Percentiles rank a stretch among this genome's conserved stretches.
Conservation (phyloP, 1,284 basidiomycete species). For the Cutaneotrichosporon cyanovorans region DNA sequence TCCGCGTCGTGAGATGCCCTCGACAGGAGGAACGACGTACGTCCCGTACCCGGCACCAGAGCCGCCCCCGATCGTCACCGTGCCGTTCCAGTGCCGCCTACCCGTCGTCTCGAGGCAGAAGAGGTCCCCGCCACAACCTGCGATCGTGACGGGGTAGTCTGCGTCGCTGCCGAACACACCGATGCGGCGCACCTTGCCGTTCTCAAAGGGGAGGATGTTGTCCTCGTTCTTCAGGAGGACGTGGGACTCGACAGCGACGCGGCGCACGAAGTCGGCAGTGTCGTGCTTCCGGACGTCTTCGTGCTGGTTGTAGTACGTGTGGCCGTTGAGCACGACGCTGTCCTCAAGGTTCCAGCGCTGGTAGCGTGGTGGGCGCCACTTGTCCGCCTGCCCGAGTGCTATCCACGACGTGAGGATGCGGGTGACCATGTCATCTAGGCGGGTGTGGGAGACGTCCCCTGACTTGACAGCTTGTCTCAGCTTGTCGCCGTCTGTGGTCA, state of each 20-base stretch:
- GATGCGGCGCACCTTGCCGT: slow-evolving; percentile 22
- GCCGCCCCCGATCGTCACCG: slow-evolving; percentile 40
- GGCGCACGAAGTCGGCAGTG: slow-evolving; percentile 29
- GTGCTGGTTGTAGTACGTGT: slow-evolving; percentile 29
- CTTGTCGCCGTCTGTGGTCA: slow-evolving; percentile 32
- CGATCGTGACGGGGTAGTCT: slow-evolving; percentile 32
- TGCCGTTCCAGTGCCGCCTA: slow-evolving; percentile 41
- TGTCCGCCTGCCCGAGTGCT: slow-evolving; percentile 53
- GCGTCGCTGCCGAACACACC: slow-evolving; percentile 42
- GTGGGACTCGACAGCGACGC: slow-evolving; percentile 36
- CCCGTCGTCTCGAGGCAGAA: slow-evolving; percentile 32
- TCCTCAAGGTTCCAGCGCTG: slow-evolving; percentile 44
- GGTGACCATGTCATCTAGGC: slow-evolving; percentile 49
- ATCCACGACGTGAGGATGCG: slow-evolving; percentile 58
- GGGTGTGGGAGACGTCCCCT: slow-evolving; percentile 57
- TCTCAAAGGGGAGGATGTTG: slow-evolving; percentile 23
- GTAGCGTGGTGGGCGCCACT: slow-evolving; percentile 51
- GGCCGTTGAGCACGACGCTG: slow-evolving; percentile 22
- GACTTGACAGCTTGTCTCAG: slow-evolving; percentile 62
- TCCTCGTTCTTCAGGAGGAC: slow-evolving; percentile 33
- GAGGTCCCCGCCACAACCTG: slow-evolving; percentile 37
- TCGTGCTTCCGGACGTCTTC: slow-evolving; percentile 25
- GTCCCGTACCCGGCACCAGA: slow-evolving; percentile 39
- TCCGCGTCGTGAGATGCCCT: slow-evolving; percentile 36
- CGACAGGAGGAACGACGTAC: slow-evolving; percentile 41